Evolutionary conservation across 176 grass and related monocot species (phyloP).

Genomic region (Phoenix roebelenii): DNA sequence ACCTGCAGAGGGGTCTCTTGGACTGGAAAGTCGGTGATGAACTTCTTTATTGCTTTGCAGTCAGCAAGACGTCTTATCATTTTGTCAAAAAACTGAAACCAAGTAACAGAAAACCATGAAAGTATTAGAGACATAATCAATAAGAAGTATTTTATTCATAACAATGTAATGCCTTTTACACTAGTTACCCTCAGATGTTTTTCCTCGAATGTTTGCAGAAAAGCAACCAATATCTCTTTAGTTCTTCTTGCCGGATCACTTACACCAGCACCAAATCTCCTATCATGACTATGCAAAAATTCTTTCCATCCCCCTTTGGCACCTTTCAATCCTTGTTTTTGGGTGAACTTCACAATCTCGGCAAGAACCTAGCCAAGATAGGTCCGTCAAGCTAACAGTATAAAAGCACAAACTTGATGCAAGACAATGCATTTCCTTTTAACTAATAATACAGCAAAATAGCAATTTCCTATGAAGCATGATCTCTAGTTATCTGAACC

Average conservation of each 20-base stretch:
- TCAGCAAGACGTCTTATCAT: background rate
- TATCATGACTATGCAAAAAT: background rate
- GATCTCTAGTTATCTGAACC: too few relatives aligned
- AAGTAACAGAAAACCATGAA: background rate
- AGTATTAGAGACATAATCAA: background rate
- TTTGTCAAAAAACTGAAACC: background rate
- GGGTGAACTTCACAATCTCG: background rate
- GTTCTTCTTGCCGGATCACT: background rate
- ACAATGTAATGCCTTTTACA: background rate
- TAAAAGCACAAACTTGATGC: too few relatives aligned
- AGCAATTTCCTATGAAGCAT: too few relatives aligned
- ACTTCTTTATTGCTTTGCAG: background rate
- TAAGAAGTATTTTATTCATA: background rate
- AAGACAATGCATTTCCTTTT: too few relatives aligned
- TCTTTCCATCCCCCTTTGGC: background rate
- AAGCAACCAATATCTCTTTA: background rate
- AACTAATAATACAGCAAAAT: too few relatives aligned
- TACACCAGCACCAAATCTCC: background rate
- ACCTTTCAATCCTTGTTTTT: background rate
- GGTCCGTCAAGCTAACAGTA: background rate
- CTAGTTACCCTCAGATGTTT: background rate
- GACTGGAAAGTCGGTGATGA: background rate
- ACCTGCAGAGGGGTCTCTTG: background rate
- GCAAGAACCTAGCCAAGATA: background rate
- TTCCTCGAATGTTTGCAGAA: background rate